Percentiles rank a stretch among this genome's conserved stretches.
Conservation (phyloP, 768 basidiomycete species). For the Mycena belliarum region DNA sequence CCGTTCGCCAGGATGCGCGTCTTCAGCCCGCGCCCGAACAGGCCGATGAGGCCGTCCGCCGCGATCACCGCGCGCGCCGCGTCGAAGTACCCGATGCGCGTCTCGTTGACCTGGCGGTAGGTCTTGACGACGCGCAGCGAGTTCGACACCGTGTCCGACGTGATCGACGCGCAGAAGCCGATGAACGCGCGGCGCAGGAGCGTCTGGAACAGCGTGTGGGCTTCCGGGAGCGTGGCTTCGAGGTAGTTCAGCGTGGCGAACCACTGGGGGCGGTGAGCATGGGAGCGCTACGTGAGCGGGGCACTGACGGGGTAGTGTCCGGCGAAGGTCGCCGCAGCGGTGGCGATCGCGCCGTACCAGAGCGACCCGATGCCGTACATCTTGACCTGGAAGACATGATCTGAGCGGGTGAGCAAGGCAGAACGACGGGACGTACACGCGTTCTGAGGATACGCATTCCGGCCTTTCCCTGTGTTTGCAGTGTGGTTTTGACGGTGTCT, state of each 20-base stretch:
- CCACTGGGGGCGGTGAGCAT: constrained; percentile 49
- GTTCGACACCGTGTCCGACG: constrained; percentile 86
- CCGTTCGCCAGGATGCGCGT: constrained; percentile 91
- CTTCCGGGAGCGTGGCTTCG: constrained; percentile 56
- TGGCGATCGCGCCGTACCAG: constrained; percentile 92
- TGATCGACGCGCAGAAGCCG: constrained; percentile 83
- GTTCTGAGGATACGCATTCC: constrained; percentile 67
- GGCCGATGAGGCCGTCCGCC: constrained; percentile 71
- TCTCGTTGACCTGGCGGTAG: constrained; percentile 88
- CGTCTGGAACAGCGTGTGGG: constrained; percentile 53
- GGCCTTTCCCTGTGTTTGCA: constrained; percentile 84
- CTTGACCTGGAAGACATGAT: constrained; percentile 70
- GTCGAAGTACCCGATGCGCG: constrained; percentile 73
- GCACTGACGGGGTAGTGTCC: constrained; percentile 78
- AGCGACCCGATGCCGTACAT: constrained; percentile 74
- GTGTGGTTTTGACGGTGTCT: constrained; percentile 92
- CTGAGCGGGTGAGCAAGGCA: background rate
- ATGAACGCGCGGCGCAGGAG: constrained; percentile 85
- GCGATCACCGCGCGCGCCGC: constrained; percentile 78
- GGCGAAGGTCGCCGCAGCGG: constrained; percentile 91
- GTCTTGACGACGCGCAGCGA: constrained; percentile 93
- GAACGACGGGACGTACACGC: constrained; percentile 46
- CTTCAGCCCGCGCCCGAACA: constrained; percentile 89
- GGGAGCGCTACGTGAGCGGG: constrained; percentile 18
- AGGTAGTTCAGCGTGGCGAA: constrained; percentile 87